These are phyloP conservation scores for Rubus idaeus DNA, from an alignment of 306 rosid species.

Conservation along the genomic window DNA sequence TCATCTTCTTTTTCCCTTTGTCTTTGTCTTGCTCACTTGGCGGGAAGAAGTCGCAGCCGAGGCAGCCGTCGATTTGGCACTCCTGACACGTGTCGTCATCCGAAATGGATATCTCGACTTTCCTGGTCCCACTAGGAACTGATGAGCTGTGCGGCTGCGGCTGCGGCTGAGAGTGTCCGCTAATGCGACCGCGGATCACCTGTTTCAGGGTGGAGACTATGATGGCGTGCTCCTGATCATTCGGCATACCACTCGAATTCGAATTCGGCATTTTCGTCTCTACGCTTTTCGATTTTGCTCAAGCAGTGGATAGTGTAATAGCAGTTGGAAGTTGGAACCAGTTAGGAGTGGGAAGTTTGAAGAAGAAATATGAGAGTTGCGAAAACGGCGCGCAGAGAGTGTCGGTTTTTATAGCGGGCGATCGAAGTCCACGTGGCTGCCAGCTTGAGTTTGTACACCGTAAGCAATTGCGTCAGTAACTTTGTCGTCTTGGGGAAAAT, in stretches of 20 bases:
- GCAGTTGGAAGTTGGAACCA: too few relatives aligned
- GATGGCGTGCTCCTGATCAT: slow-evolving; percentile 47
- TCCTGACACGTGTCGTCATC: slow-evolving; percentile 28
- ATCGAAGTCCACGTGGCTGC: too few relatives aligned
- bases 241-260: neutral
- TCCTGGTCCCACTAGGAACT: neutral
- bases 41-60: slow-evolving; percentile 41
- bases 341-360: neutral
- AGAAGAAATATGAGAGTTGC: neutral
- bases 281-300: neutral
- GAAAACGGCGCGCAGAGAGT: neutral
- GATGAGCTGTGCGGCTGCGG: slow-evolving; percentile 2
- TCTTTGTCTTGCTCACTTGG: neutral
- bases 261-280: neutral
- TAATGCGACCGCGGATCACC: slow-evolving; percentile 30
- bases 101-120: neutral
- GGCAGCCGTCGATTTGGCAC: slow-evolving; percentile 42
- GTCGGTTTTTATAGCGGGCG: neutral
- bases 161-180: neutral
- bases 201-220: slow-evolving; percentile 53
- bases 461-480: too few relatives aligned
- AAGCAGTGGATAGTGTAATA: neutral
- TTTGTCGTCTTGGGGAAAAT: too few relatives aligned
- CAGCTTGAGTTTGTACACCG: too few relatives aligned
- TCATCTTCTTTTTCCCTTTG: neutral